Conservation (phyloP, 1,139 yeast species). For the Schizosaccharomyces versatilis region DNA sequence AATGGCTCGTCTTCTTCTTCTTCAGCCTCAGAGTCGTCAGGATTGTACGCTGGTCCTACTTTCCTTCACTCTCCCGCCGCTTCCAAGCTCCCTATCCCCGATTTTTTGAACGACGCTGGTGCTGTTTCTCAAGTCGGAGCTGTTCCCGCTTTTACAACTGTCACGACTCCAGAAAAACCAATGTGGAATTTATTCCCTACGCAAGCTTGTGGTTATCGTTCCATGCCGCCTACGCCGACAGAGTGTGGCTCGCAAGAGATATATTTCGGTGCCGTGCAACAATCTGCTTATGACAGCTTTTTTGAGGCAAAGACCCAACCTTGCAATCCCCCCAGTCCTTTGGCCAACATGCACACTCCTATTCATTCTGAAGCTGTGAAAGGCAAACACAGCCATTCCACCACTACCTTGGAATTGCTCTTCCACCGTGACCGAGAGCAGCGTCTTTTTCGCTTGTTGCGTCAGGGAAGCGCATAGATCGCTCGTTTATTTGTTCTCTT, state of each 20-base stretch:
- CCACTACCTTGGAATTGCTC: background rate
- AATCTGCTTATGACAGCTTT: no score
- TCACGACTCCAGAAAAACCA: no score
- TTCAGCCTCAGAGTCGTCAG: background rate
- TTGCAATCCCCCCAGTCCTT: no score
- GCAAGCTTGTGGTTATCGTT: no score
- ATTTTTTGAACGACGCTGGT: slow-evolving; percentile 15
- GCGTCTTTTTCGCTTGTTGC: background rate
- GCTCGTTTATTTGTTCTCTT: background rate
- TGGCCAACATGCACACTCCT: no score
- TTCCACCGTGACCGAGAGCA: slow-evolving; percentile 2
- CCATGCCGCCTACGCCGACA: no score
- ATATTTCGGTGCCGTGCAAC: no score
- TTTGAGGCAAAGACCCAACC: no score
- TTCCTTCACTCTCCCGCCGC: slow-evolving; percentile 26
- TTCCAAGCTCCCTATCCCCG: slow-evolving; percentile 24
- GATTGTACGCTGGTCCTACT: slow-evolving; percentile 21
- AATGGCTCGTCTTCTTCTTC: background rate
- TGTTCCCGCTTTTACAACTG: no score
- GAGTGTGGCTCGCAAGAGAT: no score
- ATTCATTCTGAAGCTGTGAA: background rate
- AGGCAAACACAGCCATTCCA: background rate
- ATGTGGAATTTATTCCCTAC: no score
- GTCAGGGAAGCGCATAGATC: background rate
- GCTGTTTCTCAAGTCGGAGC: background rate